Evolutionary conservation across 768 basidiomycete species (phyloP).

Genomic region (Favolaschia claudopus): DNA sequence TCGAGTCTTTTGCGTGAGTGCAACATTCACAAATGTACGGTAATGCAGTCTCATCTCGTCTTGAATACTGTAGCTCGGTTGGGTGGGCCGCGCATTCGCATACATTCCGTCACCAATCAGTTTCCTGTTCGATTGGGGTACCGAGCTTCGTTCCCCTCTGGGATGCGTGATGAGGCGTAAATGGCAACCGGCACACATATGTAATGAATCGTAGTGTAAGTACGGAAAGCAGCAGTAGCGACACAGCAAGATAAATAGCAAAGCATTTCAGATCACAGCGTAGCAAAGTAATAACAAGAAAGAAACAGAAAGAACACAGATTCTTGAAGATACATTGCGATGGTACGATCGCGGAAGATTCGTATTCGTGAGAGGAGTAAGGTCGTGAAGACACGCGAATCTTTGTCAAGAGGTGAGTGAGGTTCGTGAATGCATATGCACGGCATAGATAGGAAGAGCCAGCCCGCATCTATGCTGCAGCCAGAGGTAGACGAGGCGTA

Average conservation of each 20-base stretch:
- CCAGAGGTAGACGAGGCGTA: conserved; percentile 9
- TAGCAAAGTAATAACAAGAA: too few relatives aligned
- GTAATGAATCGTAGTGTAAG: too few relatives aligned
- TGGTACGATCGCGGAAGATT: neutral
- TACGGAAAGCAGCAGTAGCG: conserved; percentile 25
- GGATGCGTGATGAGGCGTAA: conserved; percentile 4
- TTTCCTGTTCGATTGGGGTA: too few relatives aligned
- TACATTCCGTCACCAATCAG: too few relatives aligned
- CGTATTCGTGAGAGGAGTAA: neutral
- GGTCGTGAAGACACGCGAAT: conserved; percentile 4
- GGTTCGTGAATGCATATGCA: conserved; percentile 6
- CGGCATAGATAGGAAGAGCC: neutral
- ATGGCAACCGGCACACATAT: conserved; percentile 8
- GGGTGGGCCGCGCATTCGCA: too few relatives aligned
- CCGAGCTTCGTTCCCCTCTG: too few relatives aligned
- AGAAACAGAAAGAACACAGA: too few relatives aligned
- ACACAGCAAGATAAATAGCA: conserved; percentile 11
- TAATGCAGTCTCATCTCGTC: too few relatives aligned
- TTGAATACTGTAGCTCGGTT: too few relatives aligned
- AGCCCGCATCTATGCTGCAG: too few relatives aligned
- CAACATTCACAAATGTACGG: too few relatives aligned
- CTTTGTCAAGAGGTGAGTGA: neutral
- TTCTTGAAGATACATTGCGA: neutral
- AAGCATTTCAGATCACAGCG: conserved; percentile 6
- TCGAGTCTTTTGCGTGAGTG: too few relatives aligned